These are phyloP conservation scores for Blastomyces silverae DNA, from an alignment of 2,329 filamentous ascomycete species.

Conservation along the genomic window DNA sequence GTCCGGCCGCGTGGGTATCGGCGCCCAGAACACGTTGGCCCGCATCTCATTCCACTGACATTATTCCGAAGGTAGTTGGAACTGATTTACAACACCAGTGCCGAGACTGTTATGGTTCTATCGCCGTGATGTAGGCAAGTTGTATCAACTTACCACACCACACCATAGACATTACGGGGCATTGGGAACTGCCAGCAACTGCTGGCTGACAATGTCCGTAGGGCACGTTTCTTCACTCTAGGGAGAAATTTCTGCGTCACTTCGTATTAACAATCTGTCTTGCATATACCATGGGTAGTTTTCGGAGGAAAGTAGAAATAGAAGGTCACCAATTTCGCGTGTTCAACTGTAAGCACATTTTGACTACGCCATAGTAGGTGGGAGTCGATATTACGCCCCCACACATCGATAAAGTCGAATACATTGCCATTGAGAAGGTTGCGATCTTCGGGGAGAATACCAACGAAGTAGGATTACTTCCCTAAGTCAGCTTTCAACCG, in stretches of 20 bases:
- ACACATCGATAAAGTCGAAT: constrained; percentile 1
- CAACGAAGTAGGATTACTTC: not conserved
- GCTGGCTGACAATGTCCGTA: not conserved
- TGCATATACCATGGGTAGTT: too few relatives aligned
- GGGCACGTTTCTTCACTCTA: not conserved
- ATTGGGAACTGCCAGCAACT: not conserved
- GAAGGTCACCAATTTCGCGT: too few relatives aligned
- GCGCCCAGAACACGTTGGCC: too few relatives aligned
- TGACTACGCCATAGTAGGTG: not conserved
- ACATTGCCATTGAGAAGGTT: not conserved
- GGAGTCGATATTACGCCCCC: not conserved
- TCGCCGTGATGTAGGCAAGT: not conserved
- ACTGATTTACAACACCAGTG: not conserved
- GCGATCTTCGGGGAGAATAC: not conserved
- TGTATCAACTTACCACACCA: not conserved
- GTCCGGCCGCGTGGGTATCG: too few relatives aligned
- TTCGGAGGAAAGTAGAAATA: too few relatives aligned
- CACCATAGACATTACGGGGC: not conserved
- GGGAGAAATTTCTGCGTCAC: not conserved
- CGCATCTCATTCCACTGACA: not conserved
- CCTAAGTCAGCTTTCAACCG: not conserved
- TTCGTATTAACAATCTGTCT: too few relatives aligned
- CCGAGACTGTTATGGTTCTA: not conserved
- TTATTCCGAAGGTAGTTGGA: not conserved
- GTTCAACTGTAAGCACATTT: too few relatives aligned